Conservation (phyloP, 2,329 filamentous ascomycete genomes). For the Xylaria sp. region DNA sequence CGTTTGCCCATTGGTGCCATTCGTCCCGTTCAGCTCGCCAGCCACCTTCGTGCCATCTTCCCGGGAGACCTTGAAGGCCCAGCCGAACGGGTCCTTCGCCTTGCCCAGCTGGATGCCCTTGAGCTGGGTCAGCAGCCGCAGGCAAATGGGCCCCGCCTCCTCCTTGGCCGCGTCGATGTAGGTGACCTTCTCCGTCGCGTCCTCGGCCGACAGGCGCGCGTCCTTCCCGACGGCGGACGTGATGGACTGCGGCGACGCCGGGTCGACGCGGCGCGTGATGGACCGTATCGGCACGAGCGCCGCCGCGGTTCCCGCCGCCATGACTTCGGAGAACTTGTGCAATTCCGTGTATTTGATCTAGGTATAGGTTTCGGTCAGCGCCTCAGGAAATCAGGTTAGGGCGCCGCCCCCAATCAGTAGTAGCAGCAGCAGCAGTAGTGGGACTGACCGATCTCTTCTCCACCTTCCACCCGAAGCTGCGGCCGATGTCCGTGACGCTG, state of each 20-base stretch:
- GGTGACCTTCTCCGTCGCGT: slow-evolving; percentile 52
- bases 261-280: slow-evolving; percentile 68
- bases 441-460: slow-evolving; percentile 69
- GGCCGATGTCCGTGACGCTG: slow-evolving; percentile 74
- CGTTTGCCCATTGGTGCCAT: slow-evolving; percentile 34
- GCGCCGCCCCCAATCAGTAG: too few species aligned
- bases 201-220: slow-evolving; percentile 43
- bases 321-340: slow-evolving; percentile 67
- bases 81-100: slow-evolving; percentile 74
- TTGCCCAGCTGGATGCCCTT: slow-evolving; percentile 87
- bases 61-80: slow-evolving; percentile 58
- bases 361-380: too few species aligned
- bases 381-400: too few species aligned
- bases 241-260: slow-evolving; percentile 45
- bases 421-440: not conserved
- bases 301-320: slow-evolving; percentile 90
- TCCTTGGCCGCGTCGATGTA: slow-evolving; percentile 60
- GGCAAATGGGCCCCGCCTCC: slow-evolving; percentile 73
- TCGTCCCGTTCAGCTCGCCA: slow-evolving; percentile 30
- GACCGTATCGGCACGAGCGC: slow-evolving; percentile 89
- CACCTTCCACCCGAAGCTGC: slow-evolving; percentile 80
- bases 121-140: slow-evolving; percentile 73
- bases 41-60: slow-evolving; percentile 48
- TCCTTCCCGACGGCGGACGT: slow-evolving; percentile 39
- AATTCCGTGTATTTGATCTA: slow-evolving; percentile 67